Percentiles rank a stretch among this genome's conserved stretches.
Conservation (phyloP, 1,284 basidiomycete genomes). For the Trichosporon sp. region DNA sequence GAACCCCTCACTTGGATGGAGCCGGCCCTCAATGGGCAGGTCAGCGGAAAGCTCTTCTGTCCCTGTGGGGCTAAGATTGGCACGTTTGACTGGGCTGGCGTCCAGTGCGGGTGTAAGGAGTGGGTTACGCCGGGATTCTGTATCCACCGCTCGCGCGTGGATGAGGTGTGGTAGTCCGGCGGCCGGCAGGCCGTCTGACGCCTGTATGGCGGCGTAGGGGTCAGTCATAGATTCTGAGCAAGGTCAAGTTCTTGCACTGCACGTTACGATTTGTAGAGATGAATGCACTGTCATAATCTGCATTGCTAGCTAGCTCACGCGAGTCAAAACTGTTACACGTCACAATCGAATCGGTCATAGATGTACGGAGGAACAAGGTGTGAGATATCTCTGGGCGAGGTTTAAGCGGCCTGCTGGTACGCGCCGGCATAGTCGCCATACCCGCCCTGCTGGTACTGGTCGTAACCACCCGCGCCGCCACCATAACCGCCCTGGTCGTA, state of each 20-base stretch:
- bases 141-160: conserved; percentile 84
- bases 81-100: conserved; percentile 95
- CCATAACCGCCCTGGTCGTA: conserved; percentile 25
- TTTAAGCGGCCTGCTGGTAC: conserved; percentile 23
- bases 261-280: neutral
- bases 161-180: conserved; percentile 65
- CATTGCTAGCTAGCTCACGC: neutral
- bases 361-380: neutral
- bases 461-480: conserved; percentile 29
- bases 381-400: neutral
- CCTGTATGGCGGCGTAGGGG: no score
- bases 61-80: conserved; percentile 91
- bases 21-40: conserved; percentile 69
- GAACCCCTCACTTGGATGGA: conserved; percentile 99
- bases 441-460: conserved; percentile 25
- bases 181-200: no score
- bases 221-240: neutral
- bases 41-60: conserved; percentile 85
- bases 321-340: conserved; percentile 19
- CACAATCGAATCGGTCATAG: conserved; percentile 8
- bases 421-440: conserved; percentile 24
- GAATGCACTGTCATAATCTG: conserved; percentile 12
- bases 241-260: no score
- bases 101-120: conserved; percentile 84
- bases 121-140: conserved; percentile 93